These are phyloP conservation scores for Pseudogymnoascus sp. DNA, from an alignment of 2,329 filamentous ascomycete genomes.

Conservation along the genomic window DNA sequence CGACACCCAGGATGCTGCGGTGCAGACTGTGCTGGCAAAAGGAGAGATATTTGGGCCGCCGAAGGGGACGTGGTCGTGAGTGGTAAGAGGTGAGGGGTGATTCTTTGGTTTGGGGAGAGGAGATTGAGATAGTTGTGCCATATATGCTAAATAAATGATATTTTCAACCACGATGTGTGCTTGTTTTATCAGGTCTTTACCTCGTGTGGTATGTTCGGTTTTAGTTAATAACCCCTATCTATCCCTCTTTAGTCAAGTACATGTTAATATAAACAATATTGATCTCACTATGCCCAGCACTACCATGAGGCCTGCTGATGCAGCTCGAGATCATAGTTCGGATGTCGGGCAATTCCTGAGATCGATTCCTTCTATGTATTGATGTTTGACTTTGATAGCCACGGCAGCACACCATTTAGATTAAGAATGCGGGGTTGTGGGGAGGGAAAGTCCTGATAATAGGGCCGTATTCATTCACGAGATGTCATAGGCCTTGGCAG, in stretches of 20 bases:
- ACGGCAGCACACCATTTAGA: background rate
- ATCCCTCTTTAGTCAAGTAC: background rate
- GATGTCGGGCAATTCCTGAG: too few species aligned
- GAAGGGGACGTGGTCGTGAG: slow-evolving; percentile 10
- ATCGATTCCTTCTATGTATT: too few species aligned
- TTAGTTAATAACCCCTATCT: background rate
- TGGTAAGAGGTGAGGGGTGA: background rate
- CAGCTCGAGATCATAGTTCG: too few species aligned
- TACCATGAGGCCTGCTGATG: too few species aligned
- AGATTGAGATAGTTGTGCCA: background rate
- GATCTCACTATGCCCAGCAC: too few species aligned
- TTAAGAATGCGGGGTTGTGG: background rate
- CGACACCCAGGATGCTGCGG: slow-evolving; percentile 18
- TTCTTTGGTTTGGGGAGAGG: background rate
- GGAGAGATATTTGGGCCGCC: slow-evolving; percentile 17
- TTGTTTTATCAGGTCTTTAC: background rate
- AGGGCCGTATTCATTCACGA: background rate
- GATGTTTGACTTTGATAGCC: background rate
- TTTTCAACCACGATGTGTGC: too few species aligned
- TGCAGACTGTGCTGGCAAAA: slow-evolving; percentile 15
- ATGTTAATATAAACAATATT: background rate
- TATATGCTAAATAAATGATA: background rate
- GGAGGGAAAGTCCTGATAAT: background rate
- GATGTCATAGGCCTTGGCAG: background rate
- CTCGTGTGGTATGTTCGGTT: background rate